Evolutionary conservation across 768 basidiomycete genomes (phyloP).

Genomic region (Lactarius hatsudake): DNA sequence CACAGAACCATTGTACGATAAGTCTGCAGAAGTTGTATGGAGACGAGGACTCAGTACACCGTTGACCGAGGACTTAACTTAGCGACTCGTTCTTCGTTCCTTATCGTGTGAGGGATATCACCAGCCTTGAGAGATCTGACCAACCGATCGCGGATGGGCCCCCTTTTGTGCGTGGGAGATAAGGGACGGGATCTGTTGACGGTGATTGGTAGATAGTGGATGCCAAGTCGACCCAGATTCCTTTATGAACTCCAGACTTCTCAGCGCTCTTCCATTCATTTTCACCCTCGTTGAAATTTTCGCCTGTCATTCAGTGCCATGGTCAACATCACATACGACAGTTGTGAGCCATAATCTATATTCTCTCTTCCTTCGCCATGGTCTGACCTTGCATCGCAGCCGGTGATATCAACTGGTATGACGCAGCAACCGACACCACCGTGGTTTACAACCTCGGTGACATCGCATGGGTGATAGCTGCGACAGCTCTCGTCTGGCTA

Average conservation of each 20-base stretch:
- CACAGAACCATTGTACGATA: background rate
- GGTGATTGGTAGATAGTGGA: conserved; percentile 24
- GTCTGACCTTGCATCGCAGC: conserved; percentile 32
- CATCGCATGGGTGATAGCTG: conserved; percentile 66
- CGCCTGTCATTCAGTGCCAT: conserved; percentile 17
- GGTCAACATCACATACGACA: conserved; percentile 34
- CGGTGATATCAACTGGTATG: conserved; percentile 38
- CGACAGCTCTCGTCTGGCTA: conserved; percentile 76
- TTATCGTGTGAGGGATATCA: background rate
- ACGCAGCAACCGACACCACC: conserved; percentile 26
- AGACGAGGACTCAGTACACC: background rate
- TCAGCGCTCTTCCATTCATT: background rate
- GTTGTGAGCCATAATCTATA: conserved; percentile 15
- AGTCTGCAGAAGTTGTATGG: background rate
- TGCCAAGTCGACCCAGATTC: background rate
- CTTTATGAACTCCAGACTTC: conserved; percentile 3
- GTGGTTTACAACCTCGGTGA: conserved; percentile 58
- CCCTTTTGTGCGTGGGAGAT: background rate
- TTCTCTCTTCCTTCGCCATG: background rate
- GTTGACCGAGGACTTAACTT: background rate
- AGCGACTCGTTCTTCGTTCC: background rate
- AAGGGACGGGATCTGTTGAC: background rate
- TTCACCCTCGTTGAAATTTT: conserved; percentile 6
- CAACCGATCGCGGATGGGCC: conserved; percentile 1
- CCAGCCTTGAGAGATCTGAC: background rate